phyloP scores from a whole-genome alignment of 345 rosid genomes.

The Dovyalis caffra region DNA sequence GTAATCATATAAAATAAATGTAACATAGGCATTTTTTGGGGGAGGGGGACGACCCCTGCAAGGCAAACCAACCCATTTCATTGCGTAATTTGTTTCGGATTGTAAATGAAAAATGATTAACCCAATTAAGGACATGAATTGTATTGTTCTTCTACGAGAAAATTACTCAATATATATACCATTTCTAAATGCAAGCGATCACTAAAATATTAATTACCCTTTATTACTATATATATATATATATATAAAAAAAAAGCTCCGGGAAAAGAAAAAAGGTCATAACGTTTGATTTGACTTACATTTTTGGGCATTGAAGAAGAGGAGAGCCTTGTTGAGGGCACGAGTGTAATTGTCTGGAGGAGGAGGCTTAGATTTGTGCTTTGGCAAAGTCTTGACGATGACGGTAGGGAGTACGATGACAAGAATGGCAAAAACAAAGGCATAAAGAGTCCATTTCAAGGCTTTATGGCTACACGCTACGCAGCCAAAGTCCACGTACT shows the following conservation, averaged over 20 bases:
- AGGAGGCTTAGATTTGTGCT: constrained; percentile 46
- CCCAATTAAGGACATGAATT: no score
- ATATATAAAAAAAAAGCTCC: neutral
- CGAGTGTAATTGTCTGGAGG: constrained; percentile 69
- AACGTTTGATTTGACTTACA: constrained; percentile 43
- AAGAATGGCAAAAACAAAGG: constrained; percentile 43
- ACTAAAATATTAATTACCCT: neutral
- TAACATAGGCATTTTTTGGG: no score
- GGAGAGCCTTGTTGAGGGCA: constrained; percentile 76
- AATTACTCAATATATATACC: no score
- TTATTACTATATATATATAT: no score
- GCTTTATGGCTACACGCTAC: constrained; percentile 55
- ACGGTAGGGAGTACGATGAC: constrained; percentile 64
- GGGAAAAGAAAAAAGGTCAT: neutral
- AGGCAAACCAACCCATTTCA: no score
- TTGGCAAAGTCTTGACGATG: constrained; percentile 63
- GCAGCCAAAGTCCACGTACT: constrained; percentile 77
- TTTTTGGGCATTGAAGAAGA: constrained; percentile 88
- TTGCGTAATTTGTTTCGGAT: neutral
- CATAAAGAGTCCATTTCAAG: constrained; percentile 45
- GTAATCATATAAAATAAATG: no score
- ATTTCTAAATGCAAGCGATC: neutral
- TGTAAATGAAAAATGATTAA: neutral
- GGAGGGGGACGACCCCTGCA: no score
- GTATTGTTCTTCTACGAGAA: no score